Evolutionary conservation across 345 rosid species (phyloP).

Genomic region (Punica granatum): DNA sequence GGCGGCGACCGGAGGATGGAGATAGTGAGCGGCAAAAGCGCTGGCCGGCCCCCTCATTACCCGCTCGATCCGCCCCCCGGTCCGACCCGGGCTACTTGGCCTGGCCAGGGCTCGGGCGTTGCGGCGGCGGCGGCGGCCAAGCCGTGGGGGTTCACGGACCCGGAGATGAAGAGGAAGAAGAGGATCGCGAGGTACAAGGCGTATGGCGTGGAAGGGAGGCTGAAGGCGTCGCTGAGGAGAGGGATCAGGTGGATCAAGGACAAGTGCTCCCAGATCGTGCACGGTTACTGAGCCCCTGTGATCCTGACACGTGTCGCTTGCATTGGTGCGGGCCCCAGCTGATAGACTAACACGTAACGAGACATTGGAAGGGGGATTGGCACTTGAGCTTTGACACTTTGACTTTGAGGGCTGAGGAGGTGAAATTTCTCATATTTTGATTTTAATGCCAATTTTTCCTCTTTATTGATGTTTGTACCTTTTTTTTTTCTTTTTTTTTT

Average conservation of each 20-base stretch:
- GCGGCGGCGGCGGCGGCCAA: slow-evolving; percentile 10
- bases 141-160: slow-evolving; percentile 17
- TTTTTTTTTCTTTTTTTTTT: too few species aligned
- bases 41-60: background rate
- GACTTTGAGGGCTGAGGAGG: too few species aligned
- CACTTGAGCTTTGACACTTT: too few species aligned
- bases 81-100: slow-evolving; percentile 5
- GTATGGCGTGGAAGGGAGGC: slow-evolving; percentile 16
- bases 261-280: slow-evolving; percentile 15
- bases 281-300: slow-evolving; percentile 6
- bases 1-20: slow-evolving; percentile 12
- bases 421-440: too few species aligned
- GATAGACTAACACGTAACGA: too few species aligned
- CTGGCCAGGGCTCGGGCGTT: background rate
- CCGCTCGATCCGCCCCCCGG: slow-evolving; percentile 2
- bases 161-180: slow-evolving; percentile 22
- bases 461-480: too few species aligned
- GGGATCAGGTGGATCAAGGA: slow-evolving; percentile 16
- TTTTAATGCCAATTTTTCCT: too few species aligned
- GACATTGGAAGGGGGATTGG: too few species aligned
- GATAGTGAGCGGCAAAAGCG: slow-evolving; percentile 12
- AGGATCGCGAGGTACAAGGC: slow-evolving; percentile 22
- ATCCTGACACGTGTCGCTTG: slow-evolving; percentile 6
- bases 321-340: too few species aligned
- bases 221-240: slow-evolving; percentile 20